Evolutionary conservation across 1,139 yeast species (phyloP).

Genomic region (Petasospora rhodanensis): DNA sequence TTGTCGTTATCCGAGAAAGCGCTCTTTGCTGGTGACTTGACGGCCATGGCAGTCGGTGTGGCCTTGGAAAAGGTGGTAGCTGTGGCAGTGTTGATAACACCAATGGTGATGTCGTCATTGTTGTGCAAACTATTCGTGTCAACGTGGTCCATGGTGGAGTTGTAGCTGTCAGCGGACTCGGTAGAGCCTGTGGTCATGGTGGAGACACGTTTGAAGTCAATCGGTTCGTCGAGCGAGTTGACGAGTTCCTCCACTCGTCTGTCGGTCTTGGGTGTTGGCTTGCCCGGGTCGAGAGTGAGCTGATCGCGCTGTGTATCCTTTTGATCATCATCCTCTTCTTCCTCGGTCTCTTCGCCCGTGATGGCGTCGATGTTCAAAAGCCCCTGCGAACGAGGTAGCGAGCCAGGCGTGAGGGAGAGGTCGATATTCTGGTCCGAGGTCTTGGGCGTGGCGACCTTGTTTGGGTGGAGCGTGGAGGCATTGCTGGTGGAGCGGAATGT

Average conservation of each 20-base stretch:
- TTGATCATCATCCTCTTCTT: no score
- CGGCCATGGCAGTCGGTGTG: conserved; percentile 15
- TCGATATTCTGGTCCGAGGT: no score
- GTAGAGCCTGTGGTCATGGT: conserved; percentile 25
- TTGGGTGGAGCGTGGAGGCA: no score
- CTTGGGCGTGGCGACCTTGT: no score
- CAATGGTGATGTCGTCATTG: conserved; percentile 13
- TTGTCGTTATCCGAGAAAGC: background rate
- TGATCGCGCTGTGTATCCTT: background rate
- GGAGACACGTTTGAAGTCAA: conserved; percentile 35
- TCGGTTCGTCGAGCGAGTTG: conserved; percentile 32
- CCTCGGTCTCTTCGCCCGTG: background rate
- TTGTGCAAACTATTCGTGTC: conserved; percentile 13
- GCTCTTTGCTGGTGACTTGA: conserved; percentile 11
- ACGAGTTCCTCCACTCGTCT: conserved; percentile 21
- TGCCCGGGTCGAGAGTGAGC: conserved; percentile 41
- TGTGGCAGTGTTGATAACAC: conserved; percentile 17
- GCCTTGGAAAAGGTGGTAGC: conserved; percentile 16
- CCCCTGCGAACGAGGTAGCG: no score
- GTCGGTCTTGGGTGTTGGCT: conserved; percentile 19
- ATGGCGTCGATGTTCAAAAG: no score
- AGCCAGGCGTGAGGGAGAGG: no score
- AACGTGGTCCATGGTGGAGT: conserved; percentile 14
- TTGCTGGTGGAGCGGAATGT: no score
- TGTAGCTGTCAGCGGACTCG: conserved; percentile 14